Conservation (phyloP, 441 rosid genomes). For the Arabidopsis hybrid region DNA sequence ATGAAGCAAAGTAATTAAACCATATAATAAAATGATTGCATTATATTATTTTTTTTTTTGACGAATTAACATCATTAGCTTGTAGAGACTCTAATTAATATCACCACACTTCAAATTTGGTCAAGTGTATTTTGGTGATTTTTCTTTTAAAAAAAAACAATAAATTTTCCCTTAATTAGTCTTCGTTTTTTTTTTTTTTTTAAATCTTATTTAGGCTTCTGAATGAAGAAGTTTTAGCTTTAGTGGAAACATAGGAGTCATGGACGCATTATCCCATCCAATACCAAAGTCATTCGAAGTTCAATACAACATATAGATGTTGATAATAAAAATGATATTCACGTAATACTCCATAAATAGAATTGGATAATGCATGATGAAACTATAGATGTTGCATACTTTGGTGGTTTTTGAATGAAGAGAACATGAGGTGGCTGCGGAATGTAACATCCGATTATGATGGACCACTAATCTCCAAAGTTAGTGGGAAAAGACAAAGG, state of each 20-base stretch:
- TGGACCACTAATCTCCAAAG: slow-evolving; percentile 1
- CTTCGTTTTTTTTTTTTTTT: too few relatives aligned
- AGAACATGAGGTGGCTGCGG: background rate
- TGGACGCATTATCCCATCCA: too few relatives aligned
- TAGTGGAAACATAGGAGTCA: background rate
- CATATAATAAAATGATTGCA: too few relatives aligned
- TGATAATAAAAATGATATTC: background rate
- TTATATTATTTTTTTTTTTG: too few relatives aligned
- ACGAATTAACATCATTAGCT: background rate
- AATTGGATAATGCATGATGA: background rate
- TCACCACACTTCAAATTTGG: too few relatives aligned
- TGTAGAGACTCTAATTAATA: too few relatives aligned
- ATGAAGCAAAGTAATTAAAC: too few relatives aligned
- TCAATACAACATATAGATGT: background rate
- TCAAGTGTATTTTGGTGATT: too few relatives aligned
- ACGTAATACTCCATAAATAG: background rate
- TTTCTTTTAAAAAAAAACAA: too few relatives aligned
- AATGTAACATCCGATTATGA: slow-evolving; percentile 1
- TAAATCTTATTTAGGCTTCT: too few relatives aligned
- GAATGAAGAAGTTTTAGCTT: background rate
- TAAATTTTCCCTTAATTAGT: too few relatives aligned
- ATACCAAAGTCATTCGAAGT: background rate
- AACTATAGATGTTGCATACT: background rate
- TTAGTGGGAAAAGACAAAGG: slow-evolving; percentile 13
- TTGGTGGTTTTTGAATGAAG: background rate